Conservation (phyloP, 495 filamentous ascomycete genomes). For the Podospora bellae-mahoneyi region DNA sequence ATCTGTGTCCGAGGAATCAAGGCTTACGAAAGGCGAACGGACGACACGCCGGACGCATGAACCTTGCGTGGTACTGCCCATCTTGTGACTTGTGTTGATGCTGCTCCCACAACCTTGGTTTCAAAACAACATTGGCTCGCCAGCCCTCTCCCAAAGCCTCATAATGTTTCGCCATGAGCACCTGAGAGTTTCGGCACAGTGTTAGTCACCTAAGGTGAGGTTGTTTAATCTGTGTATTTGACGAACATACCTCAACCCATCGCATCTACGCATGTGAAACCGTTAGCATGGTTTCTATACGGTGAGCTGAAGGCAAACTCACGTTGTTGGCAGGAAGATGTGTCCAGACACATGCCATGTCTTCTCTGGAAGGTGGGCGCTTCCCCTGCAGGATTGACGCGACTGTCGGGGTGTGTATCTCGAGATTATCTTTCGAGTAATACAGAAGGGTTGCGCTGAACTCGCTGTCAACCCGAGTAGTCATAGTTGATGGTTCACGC, state of each 20-base stretch:
- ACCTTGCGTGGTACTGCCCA: neutral
- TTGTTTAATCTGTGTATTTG: neutral
- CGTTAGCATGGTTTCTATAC: neutral
- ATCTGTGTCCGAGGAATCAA: neutral
- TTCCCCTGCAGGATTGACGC: neutral
- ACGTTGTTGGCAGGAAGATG: neutral
- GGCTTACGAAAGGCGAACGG: neutral
- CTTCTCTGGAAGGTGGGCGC: no score
- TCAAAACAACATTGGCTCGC: neutral
- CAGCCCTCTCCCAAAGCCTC: neutral
- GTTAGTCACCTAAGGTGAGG: neutral
- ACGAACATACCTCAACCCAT: neutral
- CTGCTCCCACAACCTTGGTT: neutral
- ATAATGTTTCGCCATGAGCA: neutral
- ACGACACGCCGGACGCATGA: neutral
- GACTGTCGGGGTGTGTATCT: neutral
- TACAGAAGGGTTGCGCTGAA: neutral
- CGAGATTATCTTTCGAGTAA: neutral
- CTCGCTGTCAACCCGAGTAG: neutral
- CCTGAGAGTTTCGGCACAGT: neutral
- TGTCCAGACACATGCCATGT: neutral
- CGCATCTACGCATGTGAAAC: neutral
- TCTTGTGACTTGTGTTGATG: constrained; percentile 6
- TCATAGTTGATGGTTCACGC: neutral
- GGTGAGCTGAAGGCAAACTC: neutral